Conservation (phyloP, 2,329 filamentous ascomycete genomes). For the Diaporthe amygdali region DNA sequence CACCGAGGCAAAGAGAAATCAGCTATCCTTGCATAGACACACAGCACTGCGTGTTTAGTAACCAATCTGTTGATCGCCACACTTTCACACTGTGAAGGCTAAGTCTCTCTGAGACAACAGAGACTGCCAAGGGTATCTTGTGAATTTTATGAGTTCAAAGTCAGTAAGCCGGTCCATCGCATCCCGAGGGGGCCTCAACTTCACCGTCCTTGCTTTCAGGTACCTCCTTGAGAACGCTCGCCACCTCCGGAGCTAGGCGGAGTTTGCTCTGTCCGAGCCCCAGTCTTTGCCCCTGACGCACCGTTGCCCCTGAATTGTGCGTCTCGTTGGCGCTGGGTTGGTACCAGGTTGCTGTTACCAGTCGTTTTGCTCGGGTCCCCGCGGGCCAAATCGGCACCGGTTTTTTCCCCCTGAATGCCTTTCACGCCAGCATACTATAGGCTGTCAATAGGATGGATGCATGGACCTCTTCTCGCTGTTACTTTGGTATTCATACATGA, state of each 20-base stretch:
- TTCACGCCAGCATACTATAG: background rate
- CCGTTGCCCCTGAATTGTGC: background rate
- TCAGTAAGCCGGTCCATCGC: background rate
- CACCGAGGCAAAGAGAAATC: too few species aligned
- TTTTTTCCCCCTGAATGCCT: background rate
- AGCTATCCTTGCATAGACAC: too few species aligned
- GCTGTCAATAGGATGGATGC: too few species aligned
- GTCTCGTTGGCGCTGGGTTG: background rate
- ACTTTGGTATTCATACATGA: too few species aligned
- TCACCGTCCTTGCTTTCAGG: background rate
- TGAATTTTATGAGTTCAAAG: too few species aligned
- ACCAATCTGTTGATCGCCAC: too few species aligned
- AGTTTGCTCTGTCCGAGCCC: background rate
- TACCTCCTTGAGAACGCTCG: background rate
- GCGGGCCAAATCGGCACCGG: background rate
- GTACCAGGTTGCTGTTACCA: background rate
- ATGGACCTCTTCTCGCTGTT: too few species aligned
- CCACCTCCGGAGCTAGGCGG: background rate
- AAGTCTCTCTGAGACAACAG: too few species aligned
- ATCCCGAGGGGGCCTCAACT: background rate
- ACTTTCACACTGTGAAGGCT: too few species aligned
- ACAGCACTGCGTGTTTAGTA: too few species aligned
- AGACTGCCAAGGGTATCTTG: too few species aligned
- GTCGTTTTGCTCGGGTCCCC: background rate
- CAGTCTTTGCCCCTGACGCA: background rate